These are phyloP conservation scores for Chytridiales sp. DNA, from an alignment of 371 early-diverging fungal species.

Conservation along the genomic window DNA sequence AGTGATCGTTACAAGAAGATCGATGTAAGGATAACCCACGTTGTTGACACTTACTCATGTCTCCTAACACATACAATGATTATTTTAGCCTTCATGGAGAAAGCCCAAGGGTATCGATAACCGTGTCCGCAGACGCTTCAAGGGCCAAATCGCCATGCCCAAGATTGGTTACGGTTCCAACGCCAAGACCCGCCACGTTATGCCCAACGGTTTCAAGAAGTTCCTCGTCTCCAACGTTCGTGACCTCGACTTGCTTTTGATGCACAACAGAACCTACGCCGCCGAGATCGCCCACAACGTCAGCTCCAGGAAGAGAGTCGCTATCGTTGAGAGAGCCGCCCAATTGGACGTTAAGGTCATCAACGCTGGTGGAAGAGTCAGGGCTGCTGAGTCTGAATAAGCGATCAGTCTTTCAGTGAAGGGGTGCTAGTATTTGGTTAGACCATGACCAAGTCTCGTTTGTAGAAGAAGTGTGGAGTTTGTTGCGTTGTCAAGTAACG, in stretches of 20 bases:
- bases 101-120: conserved; percentile 99
- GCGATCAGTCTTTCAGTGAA: neutral
- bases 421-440: neutral
- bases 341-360: conserved; percentile 97
- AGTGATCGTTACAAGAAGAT: conserved; percentile 97
- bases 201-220: conserved; percentile 99
- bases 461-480: neutral
- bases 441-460: neutral
- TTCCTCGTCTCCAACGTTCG: conserved; percentile 91
- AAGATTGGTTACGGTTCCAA: conserved; percentile 99
- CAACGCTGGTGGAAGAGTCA: conserved; percentile 96
- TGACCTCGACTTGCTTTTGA: conserved; percentile 96
- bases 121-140: conserved; percentile 98
- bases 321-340: conserved; percentile 95
- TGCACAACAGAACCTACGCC: conserved; percentile 99
- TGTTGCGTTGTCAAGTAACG: neutral
- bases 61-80: neutral
- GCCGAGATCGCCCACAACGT: conserved; percentile 99
- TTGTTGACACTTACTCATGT: neutral
- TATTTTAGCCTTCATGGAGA: conserved; percentile 93
- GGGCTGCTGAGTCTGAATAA: conserved; percentile 57
- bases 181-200: conserved; percentile 92
- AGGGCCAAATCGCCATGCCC: conserved; percentile 98
- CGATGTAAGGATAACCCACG: conserved; percentile 62
- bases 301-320: conserved; percentile 95